phyloP scores from a whole-genome alignment of 768 basidiomycete species.

The Pleurotus giganteus region DNA sequence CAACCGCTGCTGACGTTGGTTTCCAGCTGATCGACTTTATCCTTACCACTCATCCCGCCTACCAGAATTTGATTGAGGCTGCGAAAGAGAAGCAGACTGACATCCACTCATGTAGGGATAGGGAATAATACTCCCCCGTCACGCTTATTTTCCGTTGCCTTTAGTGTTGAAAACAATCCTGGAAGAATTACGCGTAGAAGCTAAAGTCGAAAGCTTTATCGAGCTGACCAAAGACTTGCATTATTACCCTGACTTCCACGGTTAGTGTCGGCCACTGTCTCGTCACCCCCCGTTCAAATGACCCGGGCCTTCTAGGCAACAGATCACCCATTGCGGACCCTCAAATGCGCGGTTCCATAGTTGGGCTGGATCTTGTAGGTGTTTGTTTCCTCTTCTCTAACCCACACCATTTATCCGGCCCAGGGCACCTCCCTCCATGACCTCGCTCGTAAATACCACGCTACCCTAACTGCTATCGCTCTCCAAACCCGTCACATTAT shows the following conservation, averaged over 20 bases:
- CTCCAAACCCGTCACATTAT: constrained; percentile 94
- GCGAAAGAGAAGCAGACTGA: constrained; percentile 58
- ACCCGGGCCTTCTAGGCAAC: constrained; percentile 59
- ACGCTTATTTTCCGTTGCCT: not conserved
- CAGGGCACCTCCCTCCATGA: constrained; percentile 74
- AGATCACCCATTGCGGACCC: constrained; percentile 94
- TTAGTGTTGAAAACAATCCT: constrained; percentile 74
- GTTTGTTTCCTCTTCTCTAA: constrained; percentile 15
- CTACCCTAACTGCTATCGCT: constrained; percentile 90
- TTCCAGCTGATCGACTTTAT: constrained; percentile 88
- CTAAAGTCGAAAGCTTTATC: constrained; percentile 58
- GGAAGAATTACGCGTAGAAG: constrained; percentile 59
- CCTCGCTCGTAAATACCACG: constrained; percentile 87
- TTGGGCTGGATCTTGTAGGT: constrained; percentile 82
- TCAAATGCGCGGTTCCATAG: constrained; percentile 90
- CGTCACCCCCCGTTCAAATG: not conserved
- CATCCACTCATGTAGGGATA: constrained; percentile 51
- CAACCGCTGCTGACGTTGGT: constrained; percentile 3
- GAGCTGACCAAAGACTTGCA: constrained; percentile 90
- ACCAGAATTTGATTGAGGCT: constrained; percentile 60
- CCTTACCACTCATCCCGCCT: constrained; percentile 88
- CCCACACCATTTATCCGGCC: not conserved
- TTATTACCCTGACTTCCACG: constrained; percentile 94
- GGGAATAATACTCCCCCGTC: not conserved
- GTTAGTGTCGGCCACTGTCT: constrained; percentile 33